phyloP scores from a whole-genome alignment of 2,329 filamentous ascomycete genomes.

The Colletotrichum chrysophilum region DNA sequence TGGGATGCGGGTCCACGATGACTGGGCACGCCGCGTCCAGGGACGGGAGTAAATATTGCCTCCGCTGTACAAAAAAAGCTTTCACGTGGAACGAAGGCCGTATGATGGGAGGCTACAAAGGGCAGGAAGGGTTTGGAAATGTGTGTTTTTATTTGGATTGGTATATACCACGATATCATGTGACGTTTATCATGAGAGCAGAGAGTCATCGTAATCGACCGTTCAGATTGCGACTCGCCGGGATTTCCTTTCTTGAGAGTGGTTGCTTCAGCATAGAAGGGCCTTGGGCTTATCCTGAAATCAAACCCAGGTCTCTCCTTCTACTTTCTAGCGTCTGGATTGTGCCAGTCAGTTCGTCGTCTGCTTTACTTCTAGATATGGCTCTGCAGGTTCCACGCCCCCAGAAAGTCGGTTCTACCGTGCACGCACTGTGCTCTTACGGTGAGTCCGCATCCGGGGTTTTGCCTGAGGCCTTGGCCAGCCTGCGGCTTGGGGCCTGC shows the following conservation, averaged over 20 bases:
- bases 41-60: constrained; percentile 51
- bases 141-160: constrained; percentile 1
- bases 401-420: background rate
- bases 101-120: background rate
- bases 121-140: background rate
- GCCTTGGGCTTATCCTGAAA: fast-evolving
- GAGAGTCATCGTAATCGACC: background rate
- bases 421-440: background rate
- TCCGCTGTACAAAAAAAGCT: constrained; percentile 6
- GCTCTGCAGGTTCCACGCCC: background rate
- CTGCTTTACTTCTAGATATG: background rate
- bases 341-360: background rate
- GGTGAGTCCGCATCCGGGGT: background rate
- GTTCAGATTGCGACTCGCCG: background rate
- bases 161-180: constrained; percentile 23
- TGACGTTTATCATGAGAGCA: constrained; percentile 18
- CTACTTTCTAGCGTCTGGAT: background rate
- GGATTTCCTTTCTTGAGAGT: background rate
- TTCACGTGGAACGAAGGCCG: background rate
- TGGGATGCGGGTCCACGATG: constrained; percentile 79
- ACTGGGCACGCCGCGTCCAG: constrained; percentile 82
- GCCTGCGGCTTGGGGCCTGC: background rate
- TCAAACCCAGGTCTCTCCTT: background rate
- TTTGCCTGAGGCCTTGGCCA: constrained; percentile 17
- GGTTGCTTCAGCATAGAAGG: background rate